phyloP scores from a whole-genome alignment of 768 basidiomycete species.

The Phylloporus rhodoxanthus region DNA sequence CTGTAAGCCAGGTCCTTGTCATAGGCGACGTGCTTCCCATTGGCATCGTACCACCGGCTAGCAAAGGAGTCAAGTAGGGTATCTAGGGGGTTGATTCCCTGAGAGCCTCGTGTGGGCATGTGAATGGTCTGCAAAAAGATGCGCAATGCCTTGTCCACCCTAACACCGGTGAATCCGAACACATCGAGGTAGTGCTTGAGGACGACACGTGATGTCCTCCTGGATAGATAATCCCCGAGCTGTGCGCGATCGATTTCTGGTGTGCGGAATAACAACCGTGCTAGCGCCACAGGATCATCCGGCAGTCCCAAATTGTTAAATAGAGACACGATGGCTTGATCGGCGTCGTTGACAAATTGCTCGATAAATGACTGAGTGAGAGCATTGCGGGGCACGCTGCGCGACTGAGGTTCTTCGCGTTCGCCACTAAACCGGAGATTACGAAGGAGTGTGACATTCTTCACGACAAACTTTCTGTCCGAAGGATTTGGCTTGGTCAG shows the following conservation, averaged over 20 bases:
- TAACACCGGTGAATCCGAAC: constrained; percentile 77
- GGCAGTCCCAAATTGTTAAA: constrained; percentile 52
- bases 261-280: constrained; percentile 75
- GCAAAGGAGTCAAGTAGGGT: constrained; percentile 81
- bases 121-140: constrained; percentile 82
- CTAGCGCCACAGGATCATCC: constrained; percentile 70
- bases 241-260: constrained; percentile 76
- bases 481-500: constrained; percentile 46
- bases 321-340: constrained; percentile 67
- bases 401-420: constrained; percentile 54
- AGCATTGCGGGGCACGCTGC: constrained; percentile 49
- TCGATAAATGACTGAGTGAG: constrained; percentile 68
- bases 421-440: constrained; percentile 66
- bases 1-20: constrained; percentile 75
- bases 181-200: constrained; percentile 81
- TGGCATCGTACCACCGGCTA: constrained; percentile 85
- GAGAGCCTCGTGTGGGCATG: constrained; percentile 42
- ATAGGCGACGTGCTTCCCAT: constrained; percentile 68
- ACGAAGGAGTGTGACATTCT: constrained; percentile 78
- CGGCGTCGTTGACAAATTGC: constrained; percentile 77
- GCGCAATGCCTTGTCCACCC: constrained; percentile 85
- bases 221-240: constrained; percentile 80
- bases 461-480: constrained; percentile 81
- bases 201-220: constrained; percentile 65
- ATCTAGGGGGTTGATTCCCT: constrained; percentile 34